These are phyloP conservation scores for Fistulinella staudtii DNA, from an alignment of 1,284 basidiomycete genomes.

Conservation along the genomic window DNA sequence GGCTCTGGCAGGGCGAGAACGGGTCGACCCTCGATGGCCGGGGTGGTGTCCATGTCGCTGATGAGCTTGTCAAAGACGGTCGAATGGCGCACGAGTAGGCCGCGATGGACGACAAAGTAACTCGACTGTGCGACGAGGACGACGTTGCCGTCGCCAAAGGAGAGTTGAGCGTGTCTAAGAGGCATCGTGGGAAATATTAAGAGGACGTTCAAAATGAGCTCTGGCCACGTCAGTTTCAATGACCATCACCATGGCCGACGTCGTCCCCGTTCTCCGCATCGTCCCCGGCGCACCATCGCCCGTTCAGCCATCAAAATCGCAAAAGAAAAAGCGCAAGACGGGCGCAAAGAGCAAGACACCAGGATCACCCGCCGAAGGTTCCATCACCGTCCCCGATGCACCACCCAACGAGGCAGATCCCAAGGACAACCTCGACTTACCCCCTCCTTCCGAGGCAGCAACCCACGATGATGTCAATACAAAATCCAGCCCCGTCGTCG, in stretches of 20 bases:
- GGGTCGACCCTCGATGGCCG: conserved; percentile 48
- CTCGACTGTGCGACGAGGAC: conserved; percentile 49
- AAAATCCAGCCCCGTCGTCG: conserved; percentile 67
- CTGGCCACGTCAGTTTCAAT: neutral
- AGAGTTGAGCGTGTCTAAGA: conserved; percentile 51
- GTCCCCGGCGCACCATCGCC: conserved; percentile 74
- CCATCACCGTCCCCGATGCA: conserved; percentile 43
- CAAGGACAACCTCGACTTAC: conserved; percentile 47
- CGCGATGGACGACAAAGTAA: conserved; percentile 66
- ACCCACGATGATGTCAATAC: conserved; percentile 40
- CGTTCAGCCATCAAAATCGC: conserved; percentile 50
- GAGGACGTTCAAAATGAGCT: conserved; percentile 16
- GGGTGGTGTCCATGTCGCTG: conserved; percentile 25
- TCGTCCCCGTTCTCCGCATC: conserved; percentile 43
- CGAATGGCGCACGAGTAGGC: conserved; percentile 62
- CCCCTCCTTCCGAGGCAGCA: conserved; percentile 42
- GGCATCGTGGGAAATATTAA: conserved; percentile 16
- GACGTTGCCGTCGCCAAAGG: conserved; percentile 64
- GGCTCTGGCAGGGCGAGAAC: conserved; percentile 50
- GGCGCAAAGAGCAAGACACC: conserved; percentile 40
- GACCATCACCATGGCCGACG: conserved; percentile 43
- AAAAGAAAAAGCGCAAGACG: conserved; percentile 67
- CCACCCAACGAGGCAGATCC: conserved; percentile 44
- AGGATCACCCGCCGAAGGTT: conserved; percentile 36
- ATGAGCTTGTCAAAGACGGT: conserved; percentile 40